Conservation (phyloP, 2,329 filamentous ascomycete genomes). For the Emergomyces pasteurianus region DNA sequence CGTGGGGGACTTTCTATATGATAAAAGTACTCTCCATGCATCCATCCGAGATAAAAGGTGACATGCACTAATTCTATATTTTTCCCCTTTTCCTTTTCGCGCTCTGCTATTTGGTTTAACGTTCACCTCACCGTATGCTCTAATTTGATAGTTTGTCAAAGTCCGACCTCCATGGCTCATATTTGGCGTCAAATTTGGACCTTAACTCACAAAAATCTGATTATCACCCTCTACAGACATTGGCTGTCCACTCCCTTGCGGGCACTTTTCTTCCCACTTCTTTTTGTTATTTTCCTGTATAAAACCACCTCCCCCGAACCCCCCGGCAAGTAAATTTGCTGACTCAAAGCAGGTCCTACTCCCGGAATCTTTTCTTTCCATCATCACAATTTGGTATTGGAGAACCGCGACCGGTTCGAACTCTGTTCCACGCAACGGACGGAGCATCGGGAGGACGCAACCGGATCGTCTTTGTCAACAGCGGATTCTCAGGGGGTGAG, state of each 20-base stretch:
- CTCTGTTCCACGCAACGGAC: conserved; percentile 51
- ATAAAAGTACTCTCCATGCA: not conserved
- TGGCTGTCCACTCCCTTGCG: conserved; percentile 43
- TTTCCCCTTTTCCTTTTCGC: not conserved
- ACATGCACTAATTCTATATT: not conserved
- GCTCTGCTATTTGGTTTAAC: not conserved
- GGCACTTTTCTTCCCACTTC: conserved; percentile 45
- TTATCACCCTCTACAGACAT: conserved; percentile 42
- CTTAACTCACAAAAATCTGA: conserved; percentile 45
- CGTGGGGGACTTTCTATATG: not conserved
- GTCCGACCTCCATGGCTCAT: not conserved
- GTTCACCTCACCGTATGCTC: not conserved
- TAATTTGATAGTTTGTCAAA: not conserved
- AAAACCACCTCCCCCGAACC: not conserved
- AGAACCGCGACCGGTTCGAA: conserved; percentile 46
- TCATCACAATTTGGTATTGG: conserved; percentile 66
- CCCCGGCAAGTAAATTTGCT: not conserved
- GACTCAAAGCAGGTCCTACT: conserved; percentile 43
- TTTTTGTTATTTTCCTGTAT: conserved; percentile 37
- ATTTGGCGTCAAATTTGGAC: conserved; percentile 39
- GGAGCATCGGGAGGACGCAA: conserved; percentile 48
- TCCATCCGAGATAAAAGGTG: not conserved
- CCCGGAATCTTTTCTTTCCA: conserved; percentile 72
- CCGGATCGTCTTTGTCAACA: conserved; percentile 69
- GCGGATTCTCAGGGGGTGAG: conserved; percentile 53